Percentiles rank a stretch among this genome's conserved stretches.
Conservation (phyloP, 768 basidiomycete genomes). For the Pulveroboletus sp. region DNA sequence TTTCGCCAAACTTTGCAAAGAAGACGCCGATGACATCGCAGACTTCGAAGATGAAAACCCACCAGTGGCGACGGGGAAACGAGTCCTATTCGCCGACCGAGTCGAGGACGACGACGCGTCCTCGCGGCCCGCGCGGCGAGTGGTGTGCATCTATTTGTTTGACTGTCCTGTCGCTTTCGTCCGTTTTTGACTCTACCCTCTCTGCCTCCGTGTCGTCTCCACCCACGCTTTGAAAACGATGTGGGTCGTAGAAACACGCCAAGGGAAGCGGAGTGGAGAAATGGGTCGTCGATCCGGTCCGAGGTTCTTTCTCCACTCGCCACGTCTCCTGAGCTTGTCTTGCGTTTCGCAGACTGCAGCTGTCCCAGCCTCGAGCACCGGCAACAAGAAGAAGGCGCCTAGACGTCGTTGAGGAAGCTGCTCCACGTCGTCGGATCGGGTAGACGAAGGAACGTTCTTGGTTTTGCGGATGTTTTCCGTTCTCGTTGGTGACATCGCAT, state of each 20-base stretch:
- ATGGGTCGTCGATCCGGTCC: conserved; percentile 21
- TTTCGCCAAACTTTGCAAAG: conserved; percentile 24
- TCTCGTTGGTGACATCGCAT: too few relatives aligned
- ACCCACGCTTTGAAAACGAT: too few relatives aligned
- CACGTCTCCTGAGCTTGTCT: background rate
- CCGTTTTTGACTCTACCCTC: background rate
- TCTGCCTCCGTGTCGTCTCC: background rate
- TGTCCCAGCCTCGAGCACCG: conserved; percentile 1
- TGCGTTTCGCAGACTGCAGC: background rate
- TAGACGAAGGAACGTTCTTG: too few relatives aligned
- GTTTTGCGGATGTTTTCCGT: too few relatives aligned
- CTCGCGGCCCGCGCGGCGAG: conserved; percentile 25
- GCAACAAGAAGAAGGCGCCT: conserved; percentile 18
- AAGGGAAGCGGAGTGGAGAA: conserved; percentile 16
- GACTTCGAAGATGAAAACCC: conserved; percentile 18
- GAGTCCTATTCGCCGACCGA: conserved; percentile 21
- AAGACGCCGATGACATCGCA: conserved; percentile 27
- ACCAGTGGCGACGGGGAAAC: conserved; percentile 20
- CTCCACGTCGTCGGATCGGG: too few relatives aligned
- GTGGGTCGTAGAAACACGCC: conserved; percentile 22
- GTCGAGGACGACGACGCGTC: conserved; percentile 13
- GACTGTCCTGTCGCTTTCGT: background rate
- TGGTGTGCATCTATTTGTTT: conserved; percentile 19
- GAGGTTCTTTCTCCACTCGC: background rate
- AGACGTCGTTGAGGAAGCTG: conserved; percentile 21